Evolutionary conservation across 192 early-diverging fungal species (phyloP).

Genomic region (Thoreauomyces humboldtii): DNA sequence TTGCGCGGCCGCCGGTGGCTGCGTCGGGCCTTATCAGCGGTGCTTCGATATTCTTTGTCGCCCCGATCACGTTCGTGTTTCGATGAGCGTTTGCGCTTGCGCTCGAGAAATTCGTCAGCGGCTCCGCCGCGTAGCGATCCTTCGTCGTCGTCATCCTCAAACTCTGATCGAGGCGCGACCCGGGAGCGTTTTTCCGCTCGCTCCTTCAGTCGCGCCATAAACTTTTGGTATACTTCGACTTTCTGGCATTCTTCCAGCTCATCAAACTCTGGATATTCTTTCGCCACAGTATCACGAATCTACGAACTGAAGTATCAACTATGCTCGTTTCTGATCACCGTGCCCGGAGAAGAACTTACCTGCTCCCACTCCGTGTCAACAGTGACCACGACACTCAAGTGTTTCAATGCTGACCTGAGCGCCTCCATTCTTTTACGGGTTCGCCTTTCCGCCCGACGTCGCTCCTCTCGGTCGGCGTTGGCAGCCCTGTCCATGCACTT

Average conservation of each 20-base stretch:
- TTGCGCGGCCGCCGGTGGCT: background rate
- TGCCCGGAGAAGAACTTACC: slow-evolving; percentile 28
- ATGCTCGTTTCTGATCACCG: background rate
- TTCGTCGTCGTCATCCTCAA: slow-evolving; percentile 65
- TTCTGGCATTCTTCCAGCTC: slow-evolving; percentile 66
- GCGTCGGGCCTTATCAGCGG: background rate
- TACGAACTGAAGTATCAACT: background rate
- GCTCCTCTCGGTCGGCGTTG: slow-evolving; percentile 66
- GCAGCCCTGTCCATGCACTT: slow-evolving; percentile 54
- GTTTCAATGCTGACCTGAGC: slow-evolving; percentile 70
- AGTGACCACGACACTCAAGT: slow-evolving; percentile 58
- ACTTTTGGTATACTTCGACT: slow-evolving; percentile 72
- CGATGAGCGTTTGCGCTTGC: slow-evolving; percentile 10
- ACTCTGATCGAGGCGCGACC: slow-evolving; percentile 36
- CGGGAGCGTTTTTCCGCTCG: slow-evolving; percentile 40
- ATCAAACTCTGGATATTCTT: slow-evolving; percentile 60
- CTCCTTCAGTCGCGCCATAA: slow-evolving; percentile 62
- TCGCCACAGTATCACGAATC: background rate
- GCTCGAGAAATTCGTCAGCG: background rate
- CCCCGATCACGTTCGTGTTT: background rate
- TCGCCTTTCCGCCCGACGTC: slow-evolving; percentile 65
- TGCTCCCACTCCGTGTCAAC: slow-evolving; percentile 68
- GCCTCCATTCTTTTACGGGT: slow-evolving; percentile 73
- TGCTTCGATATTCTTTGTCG: background rate
- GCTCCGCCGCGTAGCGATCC: slow-evolving; percentile 38